Evolutionary conservation across 306 rosid species (phyloP).

Genomic region (Adenanthera pavonina): DNA sequence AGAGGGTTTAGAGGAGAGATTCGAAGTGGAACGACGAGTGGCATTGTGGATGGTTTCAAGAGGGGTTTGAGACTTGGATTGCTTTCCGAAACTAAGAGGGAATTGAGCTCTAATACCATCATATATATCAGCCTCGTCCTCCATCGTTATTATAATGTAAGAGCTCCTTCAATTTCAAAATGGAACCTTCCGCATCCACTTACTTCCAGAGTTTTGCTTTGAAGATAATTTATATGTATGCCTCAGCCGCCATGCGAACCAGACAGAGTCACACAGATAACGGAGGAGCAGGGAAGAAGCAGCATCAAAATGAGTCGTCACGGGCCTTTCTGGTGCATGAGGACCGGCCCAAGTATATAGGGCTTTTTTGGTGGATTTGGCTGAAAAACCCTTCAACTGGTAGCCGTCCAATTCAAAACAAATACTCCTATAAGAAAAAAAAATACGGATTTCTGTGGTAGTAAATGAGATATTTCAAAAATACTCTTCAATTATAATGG

Average conservation of each 20-base stretch:
- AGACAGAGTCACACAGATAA: background rate
- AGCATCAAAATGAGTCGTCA: background rate
- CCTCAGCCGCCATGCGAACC: conserved; percentile 2
- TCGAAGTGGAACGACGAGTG: conserved; percentile 65
- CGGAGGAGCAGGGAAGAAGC: background rate
- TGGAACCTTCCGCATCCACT: background rate
- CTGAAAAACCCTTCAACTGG: too few relatives aligned
- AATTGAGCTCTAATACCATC: conserved; percentile 80
- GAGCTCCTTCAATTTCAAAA: background rate
- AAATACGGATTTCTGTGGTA: too few relatives aligned
- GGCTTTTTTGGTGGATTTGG: background rate
- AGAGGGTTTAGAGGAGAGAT: conserved; percentile 29
- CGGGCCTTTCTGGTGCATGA: too few relatives aligned
- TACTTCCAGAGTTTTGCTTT: background rate
- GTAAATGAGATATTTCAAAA: too few relatives aligned
- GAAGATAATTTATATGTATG: background rate
- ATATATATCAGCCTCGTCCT: conserved; percentile 77
- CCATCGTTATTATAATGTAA: conserved; percentile 34
- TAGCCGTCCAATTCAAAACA: too few relatives aligned
- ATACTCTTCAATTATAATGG: too few relatives aligned
- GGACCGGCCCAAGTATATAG: background rate
- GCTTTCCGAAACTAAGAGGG: conserved; percentile 87
- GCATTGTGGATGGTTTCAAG: conserved; percentile 85
- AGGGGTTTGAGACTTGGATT: conserved; percentile 79
- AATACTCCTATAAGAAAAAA: too few relatives aligned